phyloP scores from a whole-genome alignment of 306 rosid species.

The Astragalus membranaceus region DNA sequence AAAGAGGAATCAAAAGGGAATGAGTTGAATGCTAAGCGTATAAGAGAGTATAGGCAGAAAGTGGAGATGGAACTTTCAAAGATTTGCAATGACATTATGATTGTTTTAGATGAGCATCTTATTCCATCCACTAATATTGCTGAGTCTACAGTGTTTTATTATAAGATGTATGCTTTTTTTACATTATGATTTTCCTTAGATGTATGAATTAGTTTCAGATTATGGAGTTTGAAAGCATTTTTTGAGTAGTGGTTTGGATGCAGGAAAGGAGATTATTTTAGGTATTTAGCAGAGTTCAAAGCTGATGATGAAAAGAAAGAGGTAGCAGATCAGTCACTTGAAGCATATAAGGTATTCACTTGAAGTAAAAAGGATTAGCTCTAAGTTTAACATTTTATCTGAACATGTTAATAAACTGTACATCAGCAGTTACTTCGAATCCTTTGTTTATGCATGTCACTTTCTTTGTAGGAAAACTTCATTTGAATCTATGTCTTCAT shows the following conservation, averaged over 20 bases:
- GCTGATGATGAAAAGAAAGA: conserved; percentile 26
- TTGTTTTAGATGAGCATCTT: conserved; percentile 40
- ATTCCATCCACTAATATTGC: conserved; percentile 33
- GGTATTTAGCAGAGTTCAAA: conserved; percentile 39
- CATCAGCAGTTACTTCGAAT: too few relatives aligned
- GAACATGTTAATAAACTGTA: too few relatives aligned
- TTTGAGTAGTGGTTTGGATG: conserved; percentile 13
- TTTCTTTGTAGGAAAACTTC: too few relatives aligned
- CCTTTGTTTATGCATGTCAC: too few relatives aligned
- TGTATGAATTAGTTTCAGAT: not conserved
- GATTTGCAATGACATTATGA: conserved; percentile 40
- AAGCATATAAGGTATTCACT: conserved; percentile 35
- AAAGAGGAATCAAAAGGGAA: conserved; percentile 41
- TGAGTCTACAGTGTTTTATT: conserved; percentile 31
- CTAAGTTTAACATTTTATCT: too few relatives aligned
- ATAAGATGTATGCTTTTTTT: conserved; percentile 30
- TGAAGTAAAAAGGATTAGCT: not conserved
- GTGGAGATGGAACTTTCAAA: conserved; percentile 37
- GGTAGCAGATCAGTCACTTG: conserved; percentile 35
- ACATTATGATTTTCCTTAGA: not conserved
- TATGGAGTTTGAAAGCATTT: not conserved
- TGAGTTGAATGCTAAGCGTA: conserved; percentile 25
- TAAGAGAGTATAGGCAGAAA: conserved; percentile 23
- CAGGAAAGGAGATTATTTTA: conserved; percentile 39
- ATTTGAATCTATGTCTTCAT: too few relatives aligned